These are phyloP conservation scores for Populus simonii DNA, from an alignment of 345 rosid genomes.

Conservation along the genomic window DNA sequence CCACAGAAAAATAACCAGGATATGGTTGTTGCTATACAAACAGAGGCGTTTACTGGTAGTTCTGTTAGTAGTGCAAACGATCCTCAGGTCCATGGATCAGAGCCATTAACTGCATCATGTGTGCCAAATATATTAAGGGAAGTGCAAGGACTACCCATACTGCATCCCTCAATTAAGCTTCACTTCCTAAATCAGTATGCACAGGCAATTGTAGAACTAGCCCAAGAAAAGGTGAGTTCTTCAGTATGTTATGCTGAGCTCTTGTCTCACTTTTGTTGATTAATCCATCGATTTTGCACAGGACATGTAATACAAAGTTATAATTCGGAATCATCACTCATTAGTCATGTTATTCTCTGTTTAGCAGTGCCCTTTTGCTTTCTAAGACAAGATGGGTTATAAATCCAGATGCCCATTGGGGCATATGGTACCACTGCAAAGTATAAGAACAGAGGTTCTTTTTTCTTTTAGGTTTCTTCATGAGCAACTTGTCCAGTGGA, in stretches of 20 bases:
- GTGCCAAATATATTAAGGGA: slow-evolving; percentile 41
- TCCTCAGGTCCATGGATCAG: slow-evolving; percentile 30
- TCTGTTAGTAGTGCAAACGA: slow-evolving; percentile 19
- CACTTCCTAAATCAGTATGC: slow-evolving; percentile 53
- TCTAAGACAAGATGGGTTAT: neutral
- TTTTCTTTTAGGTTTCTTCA: neutral
- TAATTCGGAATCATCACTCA: neutral
- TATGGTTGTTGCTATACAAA: slow-evolving; percentile 28
- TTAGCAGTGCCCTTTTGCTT: neutral
- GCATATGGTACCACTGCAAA: neutral
- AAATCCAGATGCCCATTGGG: neutral
- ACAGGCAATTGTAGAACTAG: slow-evolving; percentile 50
- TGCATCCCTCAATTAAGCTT: slow-evolving; percentile 61
- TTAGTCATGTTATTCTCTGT: neutral
- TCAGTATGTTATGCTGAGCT: neutral
- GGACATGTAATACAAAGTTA: neutral
- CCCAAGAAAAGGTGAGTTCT: slow-evolving; percentile 56
- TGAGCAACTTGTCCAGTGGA: neutral
- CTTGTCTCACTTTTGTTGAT: neutral
- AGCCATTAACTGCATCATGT: slow-evolving; percentile 27
- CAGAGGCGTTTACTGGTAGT: slow-evolving; percentile 25
- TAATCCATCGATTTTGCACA: neutral
- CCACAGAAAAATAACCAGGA: slow-evolving; percentile 37
- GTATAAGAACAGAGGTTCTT: neutral
- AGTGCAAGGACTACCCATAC: slow-evolving; percentile 46